Conservation (phyloP, 139 green algal genomes). For the Chlorella sp. region DNA sequence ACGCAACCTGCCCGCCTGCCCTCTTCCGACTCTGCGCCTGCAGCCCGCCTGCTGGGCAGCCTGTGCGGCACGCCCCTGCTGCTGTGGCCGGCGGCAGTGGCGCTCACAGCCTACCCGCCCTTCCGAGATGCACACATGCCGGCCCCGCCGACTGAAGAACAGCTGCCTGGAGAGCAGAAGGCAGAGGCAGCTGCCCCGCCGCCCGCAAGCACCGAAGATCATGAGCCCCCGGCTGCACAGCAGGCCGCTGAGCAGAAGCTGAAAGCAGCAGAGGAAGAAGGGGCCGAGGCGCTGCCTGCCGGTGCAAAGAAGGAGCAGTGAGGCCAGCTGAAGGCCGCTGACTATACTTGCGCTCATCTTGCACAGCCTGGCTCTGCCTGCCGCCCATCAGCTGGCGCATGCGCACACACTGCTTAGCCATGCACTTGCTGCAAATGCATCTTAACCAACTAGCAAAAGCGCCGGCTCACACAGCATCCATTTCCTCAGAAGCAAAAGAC, state of each 20-base stretch:
- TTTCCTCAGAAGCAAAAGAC: not conserved
- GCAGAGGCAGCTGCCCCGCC: no score
- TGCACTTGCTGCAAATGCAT: no score
- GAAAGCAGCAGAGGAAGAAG: not conserved
- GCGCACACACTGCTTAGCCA: not conserved
- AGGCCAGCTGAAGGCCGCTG: no score
- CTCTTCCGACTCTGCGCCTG: not conserved
- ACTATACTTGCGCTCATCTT: no score
- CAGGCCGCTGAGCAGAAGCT: not conserved
- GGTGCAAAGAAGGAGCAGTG: not conserved
- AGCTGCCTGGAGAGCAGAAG: not conserved
- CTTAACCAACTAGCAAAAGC: no score
- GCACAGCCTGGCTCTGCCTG: no score
- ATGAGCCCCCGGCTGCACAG: not conserved
- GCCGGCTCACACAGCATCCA: not conserved
- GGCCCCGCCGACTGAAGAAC: not conserved
- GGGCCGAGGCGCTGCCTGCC: not conserved
- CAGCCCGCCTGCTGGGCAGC: not conserved
- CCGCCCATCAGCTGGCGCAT: no score
- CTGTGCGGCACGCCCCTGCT: slow-evolving; percentile 5
- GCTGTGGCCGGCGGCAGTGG: not conserved
- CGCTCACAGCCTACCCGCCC: not conserved
- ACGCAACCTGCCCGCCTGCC: not conserved
- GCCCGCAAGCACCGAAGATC: not conserved
- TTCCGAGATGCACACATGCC: not conserved